phyloP scores from a whole-genome alignment of 768 basidiomycete species.

The Leccinum rimulosum region DNA sequence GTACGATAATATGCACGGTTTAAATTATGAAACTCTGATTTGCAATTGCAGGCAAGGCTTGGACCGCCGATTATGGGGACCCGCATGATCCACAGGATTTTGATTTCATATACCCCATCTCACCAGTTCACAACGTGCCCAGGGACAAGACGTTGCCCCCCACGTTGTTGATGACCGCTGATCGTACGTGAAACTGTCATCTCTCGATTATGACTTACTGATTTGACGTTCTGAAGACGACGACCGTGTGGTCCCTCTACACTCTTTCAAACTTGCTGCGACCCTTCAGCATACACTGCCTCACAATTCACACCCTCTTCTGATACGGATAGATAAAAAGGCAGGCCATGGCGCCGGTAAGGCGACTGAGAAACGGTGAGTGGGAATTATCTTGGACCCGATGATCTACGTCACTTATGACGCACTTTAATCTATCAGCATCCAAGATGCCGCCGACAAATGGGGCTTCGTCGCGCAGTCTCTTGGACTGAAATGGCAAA shows the following conservation, averaged over 20 bases:
- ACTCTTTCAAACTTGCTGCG: conserved; percentile 82
- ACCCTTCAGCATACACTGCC: conserved; percentile 67
- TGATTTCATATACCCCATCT: conserved; percentile 79
- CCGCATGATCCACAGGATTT: conserved; percentile 75
- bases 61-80: conserved; percentile 79
- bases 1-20: conserved; percentile 29
- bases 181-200: conserved; percentile 51
- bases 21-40: conserved; percentile 9
- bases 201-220: conserved; percentile 3
- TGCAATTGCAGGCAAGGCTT: conserved; percentile 53
- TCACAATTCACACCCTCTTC: conserved; percentile 67
- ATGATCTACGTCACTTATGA: neutral
- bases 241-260: conserved; percentile 83
- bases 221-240: conserved; percentile 50
- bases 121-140: conserved; percentile 79
- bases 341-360: conserved; percentile 82
- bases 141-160: conserved; percentile 61
- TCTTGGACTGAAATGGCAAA: conserved; percentile 46
- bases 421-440: conserved; percentile 39
- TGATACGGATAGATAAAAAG: conserved; percentile 77
- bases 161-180: conserved; percentile 75
- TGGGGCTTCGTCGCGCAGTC: conserved; percentile 74
- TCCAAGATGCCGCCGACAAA: conserved; percentile 74
- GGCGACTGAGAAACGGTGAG: conserved; percentile 64
- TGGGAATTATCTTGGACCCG: neutral